These are phyloP conservation scores for Pyrenochaeta sp. DNA, from an alignment of 2,329 filamentous ascomycete species.

Conservation along the genomic window DNA sequence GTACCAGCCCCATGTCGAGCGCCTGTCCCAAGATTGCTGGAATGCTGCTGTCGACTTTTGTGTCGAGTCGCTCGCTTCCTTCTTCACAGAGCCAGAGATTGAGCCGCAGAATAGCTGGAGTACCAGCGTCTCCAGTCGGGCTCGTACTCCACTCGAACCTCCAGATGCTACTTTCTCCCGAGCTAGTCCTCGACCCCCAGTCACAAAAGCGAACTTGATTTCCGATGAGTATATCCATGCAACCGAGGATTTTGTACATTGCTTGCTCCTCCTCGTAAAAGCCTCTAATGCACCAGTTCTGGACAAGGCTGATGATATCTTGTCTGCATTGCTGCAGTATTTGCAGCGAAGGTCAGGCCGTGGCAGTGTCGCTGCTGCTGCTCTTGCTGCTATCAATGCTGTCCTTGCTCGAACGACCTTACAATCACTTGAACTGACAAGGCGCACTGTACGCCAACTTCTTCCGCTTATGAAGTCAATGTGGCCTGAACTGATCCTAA, in stretches of 20 bases:
- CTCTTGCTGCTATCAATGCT: slow-evolving; percentile 78
- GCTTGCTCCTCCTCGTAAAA: slow-evolving; percentile 69
- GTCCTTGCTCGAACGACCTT: slow-evolving; percentile 71
- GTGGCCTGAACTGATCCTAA: slow-evolving; percentile 71
- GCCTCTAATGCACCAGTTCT: slow-evolving; percentile 73
- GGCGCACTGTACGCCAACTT: slow-evolving; percentile 65
- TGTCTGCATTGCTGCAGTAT: slow-evolving; percentile 65
- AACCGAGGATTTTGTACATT: slow-evolving; percentile 61
- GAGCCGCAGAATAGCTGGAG: slow-evolving; percentile 37
- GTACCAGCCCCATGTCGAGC: slow-evolving; percentile 79
- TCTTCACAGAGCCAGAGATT: slow-evolving; percentile 32
- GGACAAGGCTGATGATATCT: slow-evolving; percentile 63
- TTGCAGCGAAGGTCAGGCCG: slow-evolving; percentile 68
- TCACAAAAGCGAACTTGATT: slow-evolving; percentile 23
- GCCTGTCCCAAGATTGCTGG: slow-evolving; percentile 75
- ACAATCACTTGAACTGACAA: slow-evolving; percentile 71
- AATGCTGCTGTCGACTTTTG: slow-evolving; percentile 74
- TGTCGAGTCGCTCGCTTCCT: slow-evolving; percentile 62
- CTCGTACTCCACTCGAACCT: slow-evolving; percentile 41
- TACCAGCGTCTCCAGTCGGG: slow-evolving; percentile 37
- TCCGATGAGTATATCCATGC: slow-evolving; percentile 32
- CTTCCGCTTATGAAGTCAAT: slow-evolving; percentile 76
- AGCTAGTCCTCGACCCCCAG: slow-evolving; percentile 32
- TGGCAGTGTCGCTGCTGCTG: slow-evolving; percentile 73
- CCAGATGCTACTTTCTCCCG: slow-evolving; percentile 31